Base-by-base conservation (phyloP, 2,329 filamentous ascomycete genomes). In the Exophiala sp. region DNA sequence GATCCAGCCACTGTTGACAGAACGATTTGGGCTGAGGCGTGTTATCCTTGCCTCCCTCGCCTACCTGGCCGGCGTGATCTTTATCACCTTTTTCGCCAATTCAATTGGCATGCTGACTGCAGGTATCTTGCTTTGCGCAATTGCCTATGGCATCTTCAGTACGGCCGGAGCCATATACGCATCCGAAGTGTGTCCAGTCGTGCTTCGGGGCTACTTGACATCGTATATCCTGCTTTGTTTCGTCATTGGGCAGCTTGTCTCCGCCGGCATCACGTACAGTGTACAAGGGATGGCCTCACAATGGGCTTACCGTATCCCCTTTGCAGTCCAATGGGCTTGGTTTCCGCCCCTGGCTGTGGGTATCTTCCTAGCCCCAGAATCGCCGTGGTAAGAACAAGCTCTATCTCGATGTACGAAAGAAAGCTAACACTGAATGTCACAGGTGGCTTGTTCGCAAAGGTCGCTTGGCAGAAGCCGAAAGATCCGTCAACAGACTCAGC, bases 11-110 rank as follows among this genome's bases (percentile, higher is more conserved):
- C 82, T 76, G 66, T 69, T 85, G 42, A 82, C 83, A n/a, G 83
- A 88, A 29, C 76, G 79, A 18, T 82, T 83, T 62, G 83, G 83
- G 16, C 85, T 85, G 65, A 76, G 82, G n/a, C 82, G 80, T 66
- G 85, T 82, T n/a, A 77, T 87, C 55, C 80, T 87, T 52, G 72
- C 63, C n/a, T 82, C 79, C 39, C 73, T 87, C 46, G 64, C 73
- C 24, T 75, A 60, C 66, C 83, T 68, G 68, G 54, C 58, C n/a
- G 58, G 50, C 11, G 59, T 64, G 24, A 57, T 65, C 50, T 71
- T 72, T 57, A 62, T 72, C 21, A 51, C 62, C 9, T 72, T 73
- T 63, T 73, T 72, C 48, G 69, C 71, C 0, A 55, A 62, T 9
- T 67, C 61, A 34, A 47, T 73, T 18, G 44, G 54, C 1, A 57